Conservation (phyloP, 768 basidiomycete genomes). For the Cubamyces sp. region DNA sequence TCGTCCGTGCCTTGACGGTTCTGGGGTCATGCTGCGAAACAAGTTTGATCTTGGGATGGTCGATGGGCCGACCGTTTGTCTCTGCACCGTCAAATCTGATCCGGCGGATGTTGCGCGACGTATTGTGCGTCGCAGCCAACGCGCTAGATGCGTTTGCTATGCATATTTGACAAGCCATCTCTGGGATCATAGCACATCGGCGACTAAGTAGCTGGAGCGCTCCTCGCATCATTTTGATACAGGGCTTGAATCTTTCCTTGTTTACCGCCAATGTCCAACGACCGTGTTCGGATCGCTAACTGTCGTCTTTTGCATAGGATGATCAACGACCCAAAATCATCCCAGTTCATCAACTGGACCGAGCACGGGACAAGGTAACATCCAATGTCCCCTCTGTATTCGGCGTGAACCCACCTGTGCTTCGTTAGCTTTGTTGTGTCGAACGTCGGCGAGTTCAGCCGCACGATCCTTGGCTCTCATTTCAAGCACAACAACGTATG, state of each 20-base stretch:
- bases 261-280: background rate
- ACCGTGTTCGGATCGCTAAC: background rate
- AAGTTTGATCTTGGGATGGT: no score
- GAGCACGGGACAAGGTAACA: constrained; percentile 69
- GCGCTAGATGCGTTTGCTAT: no score
- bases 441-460: constrained; percentile 84
- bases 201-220: no score
- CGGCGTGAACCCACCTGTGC: constrained; percentile 15
- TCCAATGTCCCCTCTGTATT: background rate
- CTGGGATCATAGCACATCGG: no score
- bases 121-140: no score
- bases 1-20: no score
- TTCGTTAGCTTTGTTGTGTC: constrained; percentile 74
- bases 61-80: no score
- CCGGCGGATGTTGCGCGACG: no score
- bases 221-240: no score
- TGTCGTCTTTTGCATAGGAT: constrained; percentile 51
- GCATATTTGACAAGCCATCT: no score
- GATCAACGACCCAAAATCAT: constrained; percentile 83
- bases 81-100: no score
- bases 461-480: constrained; percentile 82
- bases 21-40: no score
- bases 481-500: constrained; percentile 91
- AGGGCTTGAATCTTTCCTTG: background rate
- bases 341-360: constrained; percentile 83